phyloP scores from a whole-genome alignment of 331 rosid species.

The Acacia concinna region DNA sequence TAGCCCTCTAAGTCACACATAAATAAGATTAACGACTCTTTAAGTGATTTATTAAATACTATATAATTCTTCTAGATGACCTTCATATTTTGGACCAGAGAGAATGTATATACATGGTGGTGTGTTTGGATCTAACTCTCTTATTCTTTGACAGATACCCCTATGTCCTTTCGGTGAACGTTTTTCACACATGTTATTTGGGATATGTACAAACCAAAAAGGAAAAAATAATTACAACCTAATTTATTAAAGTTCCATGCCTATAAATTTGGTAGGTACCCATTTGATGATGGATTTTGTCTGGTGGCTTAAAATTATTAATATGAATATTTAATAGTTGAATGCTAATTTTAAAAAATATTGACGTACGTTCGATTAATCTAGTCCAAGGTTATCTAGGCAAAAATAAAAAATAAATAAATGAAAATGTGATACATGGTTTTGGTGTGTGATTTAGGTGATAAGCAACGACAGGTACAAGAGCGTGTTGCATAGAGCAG shows the following conservation, averaged over 20 bases:
- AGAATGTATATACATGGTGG: too few relatives aligned
- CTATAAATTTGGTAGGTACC: not conserved
- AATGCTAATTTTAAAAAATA: not conserved
- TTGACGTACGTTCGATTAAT: not conserved
- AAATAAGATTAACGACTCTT: too few relatives aligned
- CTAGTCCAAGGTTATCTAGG: not conserved
- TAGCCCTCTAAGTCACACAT: too few relatives aligned
- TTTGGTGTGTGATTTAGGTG: constrained; percentile 31
- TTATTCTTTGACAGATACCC: not conserved
- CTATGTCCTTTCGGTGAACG: not conserved
- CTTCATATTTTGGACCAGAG: too few relatives aligned
- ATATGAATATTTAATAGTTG: not conserved
- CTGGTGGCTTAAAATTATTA: not conserved
- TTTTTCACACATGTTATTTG: not conserved
- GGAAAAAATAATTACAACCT: not conserved
- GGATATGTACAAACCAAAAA: not conserved
- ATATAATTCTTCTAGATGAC: too few relatives aligned
- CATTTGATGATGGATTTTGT: not conserved
- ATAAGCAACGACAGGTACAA: constrained; percentile 60
- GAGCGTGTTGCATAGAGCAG: constrained; percentile 59
- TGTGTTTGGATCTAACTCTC: not conserved
- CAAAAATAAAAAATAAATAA: not conserved
- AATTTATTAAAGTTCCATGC: not conserved
- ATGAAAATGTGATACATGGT: not conserved
- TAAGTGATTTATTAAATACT: too few relatives aligned